Conservation (phyloP, 2,329 filamentous ascomycete genomes). For the Sporothrix globosa region DNA sequence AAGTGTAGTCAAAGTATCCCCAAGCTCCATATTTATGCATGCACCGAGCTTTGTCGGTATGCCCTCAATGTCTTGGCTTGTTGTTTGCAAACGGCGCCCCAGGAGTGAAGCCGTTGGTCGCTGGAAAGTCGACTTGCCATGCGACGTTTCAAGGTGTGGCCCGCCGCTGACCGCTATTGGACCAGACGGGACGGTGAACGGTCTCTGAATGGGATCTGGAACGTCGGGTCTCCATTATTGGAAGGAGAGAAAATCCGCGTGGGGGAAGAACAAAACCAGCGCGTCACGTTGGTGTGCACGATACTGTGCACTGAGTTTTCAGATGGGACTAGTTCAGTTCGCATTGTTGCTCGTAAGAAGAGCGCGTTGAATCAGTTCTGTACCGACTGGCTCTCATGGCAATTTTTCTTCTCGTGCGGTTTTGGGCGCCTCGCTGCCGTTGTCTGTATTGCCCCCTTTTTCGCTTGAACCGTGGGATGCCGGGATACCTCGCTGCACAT, state of each 20-base stretch:
- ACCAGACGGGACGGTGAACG: slow-evolving; percentile 5
- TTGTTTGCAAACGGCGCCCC: background rate
- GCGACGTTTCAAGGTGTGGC: slow-evolving; percentile 18
- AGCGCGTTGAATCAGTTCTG: background rate
- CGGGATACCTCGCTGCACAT: too few relatives aligned
- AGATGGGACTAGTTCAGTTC: background rate
- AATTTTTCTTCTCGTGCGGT: background rate
- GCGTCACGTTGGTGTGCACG: too few relatives aligned
- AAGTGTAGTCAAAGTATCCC: background rate
- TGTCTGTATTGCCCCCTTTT: background rate
- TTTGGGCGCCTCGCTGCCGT: background rate
- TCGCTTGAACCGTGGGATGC: background rate
- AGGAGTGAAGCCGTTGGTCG: background rate
- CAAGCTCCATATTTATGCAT: background rate
- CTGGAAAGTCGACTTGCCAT: background rate
- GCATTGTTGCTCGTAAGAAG: background rate
- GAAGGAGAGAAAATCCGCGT: background rate
- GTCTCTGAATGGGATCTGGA: background rate
- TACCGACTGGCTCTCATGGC: background rate
- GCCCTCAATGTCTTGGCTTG: background rate
- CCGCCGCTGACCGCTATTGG: background rate
- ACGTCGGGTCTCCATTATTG: background rate
- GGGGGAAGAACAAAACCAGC: background rate
- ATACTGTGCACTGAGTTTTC: too few relatives aligned
- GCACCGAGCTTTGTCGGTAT: background rate